These are phyloP conservation scores for Setaria viridis DNA, from an alignment of 202 grass and related monocot genomes.

Conservation along the genomic window DNA sequence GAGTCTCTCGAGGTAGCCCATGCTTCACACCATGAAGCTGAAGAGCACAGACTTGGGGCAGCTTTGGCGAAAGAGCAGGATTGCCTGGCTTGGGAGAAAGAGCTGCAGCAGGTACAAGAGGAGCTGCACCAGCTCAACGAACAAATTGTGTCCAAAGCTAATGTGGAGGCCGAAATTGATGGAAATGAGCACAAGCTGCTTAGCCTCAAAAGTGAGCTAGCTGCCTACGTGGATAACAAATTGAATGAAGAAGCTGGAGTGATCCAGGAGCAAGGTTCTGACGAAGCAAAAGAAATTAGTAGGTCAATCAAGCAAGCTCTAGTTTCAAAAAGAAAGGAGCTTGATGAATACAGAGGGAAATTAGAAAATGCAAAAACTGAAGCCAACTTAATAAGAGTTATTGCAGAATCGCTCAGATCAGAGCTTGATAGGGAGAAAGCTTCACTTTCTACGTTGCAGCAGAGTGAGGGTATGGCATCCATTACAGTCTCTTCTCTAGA, in stretches of 20 bases:
- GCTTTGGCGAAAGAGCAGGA: slow-evolving; percentile 80
- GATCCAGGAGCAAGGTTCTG: slow-evolving; percentile 48
- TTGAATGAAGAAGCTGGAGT: slow-evolving; percentile 57
- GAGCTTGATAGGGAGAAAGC: slow-evolving; percentile 78
- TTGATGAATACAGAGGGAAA: slow-evolving; percentile 70
- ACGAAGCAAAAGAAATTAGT: slow-evolving; percentile 65
- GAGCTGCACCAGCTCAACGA: slow-evolving; percentile 68
- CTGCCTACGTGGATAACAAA: slow-evolving; percentile 64
- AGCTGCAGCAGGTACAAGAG: slow-evolving; percentile 73
- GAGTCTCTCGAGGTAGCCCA: slow-evolving; percentile 78
- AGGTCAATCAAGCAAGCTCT: slow-evolving; percentile 71
- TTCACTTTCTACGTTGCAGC: slow-evolving; percentile 74
- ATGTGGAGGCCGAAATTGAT: slow-evolving; percentile 56
- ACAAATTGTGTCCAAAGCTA: slow-evolving; percentile 61
- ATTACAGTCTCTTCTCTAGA: slow-evolving; percentile 87
- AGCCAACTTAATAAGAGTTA: slow-evolving; percentile 58
- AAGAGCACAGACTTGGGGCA: slow-evolving; percentile 84
- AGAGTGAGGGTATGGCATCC: slow-evolving; percentile 91
- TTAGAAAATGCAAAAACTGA: slow-evolving; percentile 65
- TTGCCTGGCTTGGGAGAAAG: slow-evolving; percentile 83
- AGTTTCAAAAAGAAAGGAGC: slow-evolving; percentile 66
- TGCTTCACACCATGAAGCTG: slow-evolving; percentile 76
- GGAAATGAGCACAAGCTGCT: slow-evolving; percentile 55
- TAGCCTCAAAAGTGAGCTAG: slow-evolving; percentile 67
- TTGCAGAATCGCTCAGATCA: slow-evolving; percentile 61